A percentile compares a stretch with the other conserved stretches of the same genome.
Conservation (phyloP, 2,329 filamentous ascomycete genomes). For the Talaromyces pinophilus region DNA sequence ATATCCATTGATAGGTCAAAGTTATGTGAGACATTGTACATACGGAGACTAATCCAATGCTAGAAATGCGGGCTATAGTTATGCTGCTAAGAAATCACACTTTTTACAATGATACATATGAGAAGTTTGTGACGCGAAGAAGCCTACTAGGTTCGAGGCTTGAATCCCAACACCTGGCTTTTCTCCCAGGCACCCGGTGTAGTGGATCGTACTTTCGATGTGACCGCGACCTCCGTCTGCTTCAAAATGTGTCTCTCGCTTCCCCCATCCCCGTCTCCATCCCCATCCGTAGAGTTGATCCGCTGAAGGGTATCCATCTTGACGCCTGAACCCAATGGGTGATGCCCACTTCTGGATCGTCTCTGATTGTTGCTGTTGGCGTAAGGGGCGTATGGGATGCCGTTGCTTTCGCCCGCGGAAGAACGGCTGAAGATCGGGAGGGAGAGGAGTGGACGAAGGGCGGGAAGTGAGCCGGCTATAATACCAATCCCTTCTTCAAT, state of each 20-base stretch:
- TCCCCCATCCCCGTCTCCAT: background rate
- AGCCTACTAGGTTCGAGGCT: background rate
- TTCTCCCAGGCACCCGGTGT: conserved; percentile 13
- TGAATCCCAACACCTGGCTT: conserved; percentile 16
- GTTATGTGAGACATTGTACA: background rate
- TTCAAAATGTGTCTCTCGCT: conserved; percentile 17
- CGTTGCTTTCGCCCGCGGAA: conserved; percentile 9
- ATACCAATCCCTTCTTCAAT: conserved; percentile 43
- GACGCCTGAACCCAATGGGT: background rate
- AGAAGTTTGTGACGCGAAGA: background rate
- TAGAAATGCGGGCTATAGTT: background rate
- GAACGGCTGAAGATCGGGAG: conserved; percentile 15
- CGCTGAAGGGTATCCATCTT: conserved; percentile 14
- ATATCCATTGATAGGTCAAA: background rate
- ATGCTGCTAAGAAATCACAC: background rate
- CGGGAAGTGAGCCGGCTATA: conserved; percentile 51
- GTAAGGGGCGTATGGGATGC: background rate
- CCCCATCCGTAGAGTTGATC: background rate
- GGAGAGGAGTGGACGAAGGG: conserved; percentile 49
- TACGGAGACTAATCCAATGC: background rate
- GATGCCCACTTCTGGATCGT: conserved; percentile 8
- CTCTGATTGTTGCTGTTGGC: conserved; percentile 1
- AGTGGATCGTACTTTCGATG: conserved; percentile 7
- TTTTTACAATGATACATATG: background rate
- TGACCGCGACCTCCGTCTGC: conserved; percentile 12